Percentiles rank a stretch among this genome's conserved stretches.
Conservation (phyloP, 2,329 filamentous ascomycete species). For the Diplodia sapinea region DNA sequence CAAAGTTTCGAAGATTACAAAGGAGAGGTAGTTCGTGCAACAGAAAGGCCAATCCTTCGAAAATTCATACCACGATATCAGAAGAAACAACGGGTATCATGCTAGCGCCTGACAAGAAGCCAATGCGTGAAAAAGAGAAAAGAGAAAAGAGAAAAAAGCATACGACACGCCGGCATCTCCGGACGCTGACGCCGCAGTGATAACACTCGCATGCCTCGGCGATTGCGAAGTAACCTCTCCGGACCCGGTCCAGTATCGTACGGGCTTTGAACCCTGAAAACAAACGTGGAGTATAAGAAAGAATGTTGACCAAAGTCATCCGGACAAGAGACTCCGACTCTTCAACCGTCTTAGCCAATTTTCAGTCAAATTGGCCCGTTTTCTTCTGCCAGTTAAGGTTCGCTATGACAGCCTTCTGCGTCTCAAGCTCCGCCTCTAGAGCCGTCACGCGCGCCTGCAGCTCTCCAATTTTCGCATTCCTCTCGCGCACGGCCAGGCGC, state of each 20-base stretch:
- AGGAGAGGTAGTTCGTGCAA: background rate
- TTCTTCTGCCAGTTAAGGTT: constrained; percentile 44
- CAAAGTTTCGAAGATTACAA: background rate
- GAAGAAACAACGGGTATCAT: background rate
- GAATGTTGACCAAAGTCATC: too few species aligned
- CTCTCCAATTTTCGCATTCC: constrained; percentile 68
- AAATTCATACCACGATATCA: background rate
- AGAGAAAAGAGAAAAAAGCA: background rate
- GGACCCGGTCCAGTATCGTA: background rate
- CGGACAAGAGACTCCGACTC: background rate
- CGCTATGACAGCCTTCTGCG: constrained; percentile 55
- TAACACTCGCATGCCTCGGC: background rate
- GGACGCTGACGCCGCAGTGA: background rate
- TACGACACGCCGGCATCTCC: background rate
- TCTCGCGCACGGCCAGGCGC: constrained; percentile 65
- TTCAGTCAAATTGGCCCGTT: constrained; percentile 25
- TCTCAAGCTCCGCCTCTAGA: constrained; percentile 62
- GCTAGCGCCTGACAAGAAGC: background rate
- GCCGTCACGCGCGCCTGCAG: constrained; percentile 68
- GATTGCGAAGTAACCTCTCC: background rate
- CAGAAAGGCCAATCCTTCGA: background rate
- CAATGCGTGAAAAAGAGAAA: background rate
- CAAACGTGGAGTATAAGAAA: background rate
- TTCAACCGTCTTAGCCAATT: too few species aligned
- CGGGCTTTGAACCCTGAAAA: background rate